Evolutionary conservation across 1,139 yeast species (phyloP), one percentile per base, ranked within the genome.

Genomic region (Geotrichum candidum): DNA sequence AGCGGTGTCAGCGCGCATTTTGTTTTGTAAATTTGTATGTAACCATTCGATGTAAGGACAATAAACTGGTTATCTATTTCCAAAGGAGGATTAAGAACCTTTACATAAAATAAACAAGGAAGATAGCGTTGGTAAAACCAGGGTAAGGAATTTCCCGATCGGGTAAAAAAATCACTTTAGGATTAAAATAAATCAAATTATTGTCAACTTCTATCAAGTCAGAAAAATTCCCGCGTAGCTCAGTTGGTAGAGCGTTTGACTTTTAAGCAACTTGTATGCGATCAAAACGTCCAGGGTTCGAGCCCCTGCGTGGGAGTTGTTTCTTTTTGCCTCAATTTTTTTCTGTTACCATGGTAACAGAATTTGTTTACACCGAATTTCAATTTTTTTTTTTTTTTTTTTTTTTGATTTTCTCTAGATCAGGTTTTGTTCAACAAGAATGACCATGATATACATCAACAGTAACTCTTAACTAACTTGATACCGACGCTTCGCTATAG

Each of bases 181-280:
- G 27, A 4, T 25, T 25, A 2, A 4, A 25, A n/a, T 25, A 4
- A 4, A 25, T 4, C 3, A 25, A 25, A 4, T 25, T 4, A 25
- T 25, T 2, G 27, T 25, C 4, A 4, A 25, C 4, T 25, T 25
- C 4, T 25, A 2, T 2, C 27, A 25, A 2, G 27, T 5, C 41
- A 38, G 23, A 35, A 11, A 53, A 31, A 35, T 57, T n/a, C 60
- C 60, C 60, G 54, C 54, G 56, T 57, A 57, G 60, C 60, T 57
- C 60, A 57, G 60, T 57, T 53, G 60, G 60, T 57, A 57, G 60
- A 57, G 60, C 60, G 60, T 57, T 52, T 53, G 60, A 53, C 60
- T 57, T 57, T 57, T 57, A 57, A 33, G 31, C 41, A 25, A 27
- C 23, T 23, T 27, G 3, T 35, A 53, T 38, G 54, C 45, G 45